phyloP scores from a whole-genome alignment of 1,284 basidiomycete genomes.

The Boletus smithii region DNA sequence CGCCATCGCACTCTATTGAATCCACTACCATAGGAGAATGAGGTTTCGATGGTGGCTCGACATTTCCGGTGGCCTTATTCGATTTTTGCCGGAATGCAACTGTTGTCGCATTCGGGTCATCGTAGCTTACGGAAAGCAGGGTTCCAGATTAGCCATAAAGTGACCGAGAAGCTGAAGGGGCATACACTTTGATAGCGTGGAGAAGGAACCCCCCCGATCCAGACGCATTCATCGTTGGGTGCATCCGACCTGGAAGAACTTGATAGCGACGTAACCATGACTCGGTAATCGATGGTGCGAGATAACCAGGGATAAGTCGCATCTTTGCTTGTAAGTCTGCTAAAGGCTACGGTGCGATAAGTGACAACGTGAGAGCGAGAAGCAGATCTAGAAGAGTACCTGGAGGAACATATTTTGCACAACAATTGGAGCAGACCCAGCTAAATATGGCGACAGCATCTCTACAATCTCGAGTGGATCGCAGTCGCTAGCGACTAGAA shows the following conservation, averaged over 20 bases:
- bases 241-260: conserved; percentile 91
- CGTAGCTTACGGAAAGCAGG: conserved; percentile 46
- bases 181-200: conserved; percentile 82
- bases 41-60: conserved; percentile 1
- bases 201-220: conserved; percentile 89
- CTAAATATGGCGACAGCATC: conserved; percentile 71
- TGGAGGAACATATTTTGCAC: conserved; percentile 83
- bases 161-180: conserved; percentile 10
- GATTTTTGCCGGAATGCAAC: conserved; percentile 38
- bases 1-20: conserved; percentile 4
- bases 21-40: conserved; percentile 21
- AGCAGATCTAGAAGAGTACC: conserved; percentile 41
- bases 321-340: conserved; percentile 75
- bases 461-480: conserved; percentile 84
- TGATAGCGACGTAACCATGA: conserved; percentile 91
- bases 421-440: conserved; percentile 83
- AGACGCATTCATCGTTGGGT: conserved; percentile 92
- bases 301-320: conserved; percentile 63
- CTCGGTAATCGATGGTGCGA: conserved; percentile 83
- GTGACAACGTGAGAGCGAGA: background rate
- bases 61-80: conserved; percentile 13
- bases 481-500: conserved; percentile 83
- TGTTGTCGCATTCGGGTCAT: conserved; percentile 61
- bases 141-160: conserved; percentile 9
- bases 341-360: conserved; percentile 48